Conservation (phyloP, 2,329 filamentous ascomycete genomes). For the Colletotrichum coccodes region DNA sequence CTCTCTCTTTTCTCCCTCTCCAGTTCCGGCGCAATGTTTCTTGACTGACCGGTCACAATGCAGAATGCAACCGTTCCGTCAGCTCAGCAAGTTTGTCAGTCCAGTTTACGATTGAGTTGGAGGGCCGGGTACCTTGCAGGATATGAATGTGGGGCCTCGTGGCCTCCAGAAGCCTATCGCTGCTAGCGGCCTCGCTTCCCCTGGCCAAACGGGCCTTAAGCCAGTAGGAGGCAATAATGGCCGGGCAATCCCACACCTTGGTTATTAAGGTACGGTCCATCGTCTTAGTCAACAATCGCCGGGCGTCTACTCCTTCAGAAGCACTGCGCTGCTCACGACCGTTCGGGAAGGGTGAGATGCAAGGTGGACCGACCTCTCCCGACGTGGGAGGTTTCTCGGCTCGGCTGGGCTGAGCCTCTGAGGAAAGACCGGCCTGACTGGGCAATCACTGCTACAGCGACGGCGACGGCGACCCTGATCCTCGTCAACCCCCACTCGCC, state of each 20-base stretch:
- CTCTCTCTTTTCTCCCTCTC: neutral
- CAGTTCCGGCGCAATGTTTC: neutral
- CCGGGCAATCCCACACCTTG: neutral
- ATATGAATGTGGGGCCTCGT: conserved; percentile 16
- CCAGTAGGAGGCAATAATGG: neutral
- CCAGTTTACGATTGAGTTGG: conserved; percentile 5
- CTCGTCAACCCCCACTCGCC: conserved; percentile 12
- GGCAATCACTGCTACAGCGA: neutral
- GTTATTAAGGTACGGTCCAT: neutral
- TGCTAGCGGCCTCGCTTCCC: conserved; percentile 23
- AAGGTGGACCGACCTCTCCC: neutral
- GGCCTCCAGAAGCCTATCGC: conserved; percentile 29
- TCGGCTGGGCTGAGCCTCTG: neutral
- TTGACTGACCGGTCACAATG: neutral
- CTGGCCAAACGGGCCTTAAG: conserved; percentile 11
- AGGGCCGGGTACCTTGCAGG: conserved; percentile 33
- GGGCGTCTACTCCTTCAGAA: neutral
- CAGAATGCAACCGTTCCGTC: neutral
- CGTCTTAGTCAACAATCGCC: neutral
- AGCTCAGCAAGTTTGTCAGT: neutral
- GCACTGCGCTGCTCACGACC: neutral
- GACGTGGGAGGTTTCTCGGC: neutral
- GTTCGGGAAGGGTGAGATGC: neutral
- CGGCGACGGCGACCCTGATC: neutral
- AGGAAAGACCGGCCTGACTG: neutral